A percentile compares a stretch with the other conserved stretches of the same genome.
These are phyloP conservation scores for Globisporangium apiculatum DNA, from an alignment of 352 stramenopile species.

Conservation along the genomic window DNA sequence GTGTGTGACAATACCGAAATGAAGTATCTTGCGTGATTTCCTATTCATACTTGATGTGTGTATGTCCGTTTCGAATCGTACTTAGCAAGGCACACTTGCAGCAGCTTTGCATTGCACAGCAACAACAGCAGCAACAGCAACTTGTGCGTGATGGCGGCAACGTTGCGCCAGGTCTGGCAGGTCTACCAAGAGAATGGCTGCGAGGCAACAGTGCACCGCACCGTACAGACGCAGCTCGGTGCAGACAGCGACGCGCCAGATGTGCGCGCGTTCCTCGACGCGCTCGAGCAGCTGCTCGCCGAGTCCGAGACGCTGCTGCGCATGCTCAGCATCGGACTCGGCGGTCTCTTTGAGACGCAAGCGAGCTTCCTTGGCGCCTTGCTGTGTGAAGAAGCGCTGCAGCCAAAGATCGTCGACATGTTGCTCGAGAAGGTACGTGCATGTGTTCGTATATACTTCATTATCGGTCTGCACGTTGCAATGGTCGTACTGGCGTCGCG, in stretches of 20 bases:
- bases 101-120: not conserved
- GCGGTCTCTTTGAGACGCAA: conserved; percentile 32
- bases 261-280: conserved; percentile 22
- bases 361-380: conserved; percentile 52
- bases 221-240: conserved; percentile 21
- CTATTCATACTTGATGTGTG: not conserved
- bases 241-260: conserved; percentile 12
- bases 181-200: conserved; percentile 40
- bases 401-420: conserved; percentile 34
- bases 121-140: not conserved
- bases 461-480: too few relatives aligned
- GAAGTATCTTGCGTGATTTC: too few relatives aligned
- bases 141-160: conserved; percentile 15
- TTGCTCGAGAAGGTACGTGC: conserved; percentile 38
- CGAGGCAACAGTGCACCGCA: conserved; percentile 27
- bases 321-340: conserved; percentile 39
- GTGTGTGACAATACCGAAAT: too few relatives aligned
- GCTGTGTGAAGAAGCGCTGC: conserved; percentile 40
- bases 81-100: too few relatives aligned
- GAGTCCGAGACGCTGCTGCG: conserved; percentile 33
- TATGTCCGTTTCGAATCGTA: not conserved
- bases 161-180: conserved; percentile 33
- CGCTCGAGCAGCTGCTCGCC: conserved; percentile 29
- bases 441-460: not conserved
- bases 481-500: too few relatives aligned